Conservation (phyloP, 257 asterid genomes). For the Handroanthus guayacan region DNA sequence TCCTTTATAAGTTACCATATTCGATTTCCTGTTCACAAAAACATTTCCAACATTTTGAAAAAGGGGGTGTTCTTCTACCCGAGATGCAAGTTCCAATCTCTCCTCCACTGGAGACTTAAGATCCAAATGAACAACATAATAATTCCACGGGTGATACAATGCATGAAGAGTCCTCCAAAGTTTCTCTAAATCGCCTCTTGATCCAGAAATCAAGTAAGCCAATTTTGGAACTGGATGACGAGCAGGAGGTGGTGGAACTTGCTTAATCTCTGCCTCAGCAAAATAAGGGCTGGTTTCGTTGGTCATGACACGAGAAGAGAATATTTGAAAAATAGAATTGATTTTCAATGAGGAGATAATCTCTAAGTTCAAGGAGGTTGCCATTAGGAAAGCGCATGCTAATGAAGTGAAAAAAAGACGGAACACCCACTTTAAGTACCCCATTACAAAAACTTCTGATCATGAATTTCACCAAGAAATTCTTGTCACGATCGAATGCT, state of each 20-base stretch:
- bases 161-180: constrained; percentile 90
- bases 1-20: constrained; percentile 93
- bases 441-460: constrained; percentile 60
- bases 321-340: constrained; percentile 60
- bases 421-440: constrained; percentile 74
- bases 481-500: constrained; percentile 35
- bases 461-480: constrained; percentile 41
- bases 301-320: constrained; percentile 52
- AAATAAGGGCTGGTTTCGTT: constrained; percentile 47
- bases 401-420: constrained; percentile 71
- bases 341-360: constrained; percentile 64
- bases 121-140: constrained; percentile 90
- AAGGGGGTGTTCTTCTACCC: constrained; percentile 63
- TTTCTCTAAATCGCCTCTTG: constrained; percentile 83
- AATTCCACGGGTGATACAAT: constrained; percentile 86
- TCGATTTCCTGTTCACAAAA: constrained; percentile 70
- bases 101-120: constrained; percentile 80
- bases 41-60: constrained; percentile 75
- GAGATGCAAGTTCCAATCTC: constrained; percentile 67
- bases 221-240: constrained; percentile 71
- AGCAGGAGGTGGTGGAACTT: constrained; percentile 59
- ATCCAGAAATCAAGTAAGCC: constrained; percentile 87
- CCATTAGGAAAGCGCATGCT: constrained; percentile 63
- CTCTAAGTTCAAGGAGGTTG: constrained; percentile 75
- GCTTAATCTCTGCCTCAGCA: constrained; percentile 53